phyloP scores from a whole-genome alignment of 495 filamentous ascomycete species.

The Rusavskia elegans region DNA sequence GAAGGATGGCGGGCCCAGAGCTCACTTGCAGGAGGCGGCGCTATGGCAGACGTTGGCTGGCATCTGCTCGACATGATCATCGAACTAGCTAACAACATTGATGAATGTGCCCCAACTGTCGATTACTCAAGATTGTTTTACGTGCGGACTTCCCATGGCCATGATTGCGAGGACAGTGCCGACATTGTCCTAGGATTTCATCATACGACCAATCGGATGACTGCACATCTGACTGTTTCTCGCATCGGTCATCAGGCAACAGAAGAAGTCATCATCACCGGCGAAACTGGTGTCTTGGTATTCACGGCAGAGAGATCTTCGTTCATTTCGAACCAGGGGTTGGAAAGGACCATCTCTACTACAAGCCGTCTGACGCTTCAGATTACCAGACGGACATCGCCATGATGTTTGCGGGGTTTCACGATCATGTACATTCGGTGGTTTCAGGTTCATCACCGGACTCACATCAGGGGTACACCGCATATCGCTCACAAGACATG shows the following conservation, averaged over 20 bases:
- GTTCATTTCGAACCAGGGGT: background rate
- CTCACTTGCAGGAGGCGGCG: background rate
- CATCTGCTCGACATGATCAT: conserved; percentile 4
- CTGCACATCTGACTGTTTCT: background rate
- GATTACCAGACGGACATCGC: background rate
- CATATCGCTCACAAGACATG: background rate
- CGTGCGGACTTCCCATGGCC: background rate
- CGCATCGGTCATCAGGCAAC: background rate
- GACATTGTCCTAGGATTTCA: background rate
- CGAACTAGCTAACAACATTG: background rate
- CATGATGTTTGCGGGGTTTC: background rate
- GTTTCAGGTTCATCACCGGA: background rate
- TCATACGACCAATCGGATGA: background rate
- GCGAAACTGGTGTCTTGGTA: background rate
- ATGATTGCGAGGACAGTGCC: conserved; percentile 1
- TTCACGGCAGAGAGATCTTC: background rate
- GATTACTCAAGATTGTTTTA: background rate
- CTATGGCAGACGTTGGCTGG: conserved; percentile 4
- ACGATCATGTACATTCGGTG: background rate
- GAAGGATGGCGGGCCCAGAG: conserved; percentile 2
- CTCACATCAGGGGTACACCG: background rate
- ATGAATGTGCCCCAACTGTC: background rate
- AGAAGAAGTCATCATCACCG: conserved; percentile 1
- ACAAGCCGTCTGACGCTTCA: background rate
- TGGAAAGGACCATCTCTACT: background rate